Base-by-base conservation (phyloP, 139 green algal genomes). In the Pedinophyceae sp. region DNA sequence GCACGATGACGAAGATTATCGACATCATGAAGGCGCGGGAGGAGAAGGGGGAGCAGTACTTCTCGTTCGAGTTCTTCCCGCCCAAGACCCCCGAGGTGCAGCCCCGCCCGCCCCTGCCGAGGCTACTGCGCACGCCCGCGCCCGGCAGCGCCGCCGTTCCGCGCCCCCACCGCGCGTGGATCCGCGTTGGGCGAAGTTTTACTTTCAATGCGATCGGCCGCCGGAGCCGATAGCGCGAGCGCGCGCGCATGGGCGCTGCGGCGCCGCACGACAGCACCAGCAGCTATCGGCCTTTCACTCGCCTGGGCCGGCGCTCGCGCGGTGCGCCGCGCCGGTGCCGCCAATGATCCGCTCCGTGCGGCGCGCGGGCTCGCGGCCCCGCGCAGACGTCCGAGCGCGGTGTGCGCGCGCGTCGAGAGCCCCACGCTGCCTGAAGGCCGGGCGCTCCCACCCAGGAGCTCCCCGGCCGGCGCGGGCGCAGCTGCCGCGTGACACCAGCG, bases 41-140 rank as follows among this genome's bases (percentile, higher is more conserved):
- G 2, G 68, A 59, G 48, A 66, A 73, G 39, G 86, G 78, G 1
- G 60, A 83, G 66, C 75, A 58, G 2, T 90, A 92, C 63, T 97
- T 91, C 59, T 87, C 70, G n/a, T 97, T 95, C 28, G 89, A 97
- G 66, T 97, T 83, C 62, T 97, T 97, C 48, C 89, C 89, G 15
- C 89, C 89, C 0, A 69, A 82, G 20, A 97, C 88, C 2, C 78
- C 92, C 26, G 88, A 95, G 69, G 81, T 86, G 48, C 3, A 64
- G 2, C 38, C 19, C 7, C 41, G 47, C 24, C 20, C 26, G 48
- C 2, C 27, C 6, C 22, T 20, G 50, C 50, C 20, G 50, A 46
- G 40, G 29, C 52, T 26, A 39, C 23, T 39, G 13, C 10, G n/a
- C 6, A 7, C 38, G 22, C 6, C 18, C 15, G 48, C 4, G 3